Conservation (phyloP, 352 stramenopile genomes). For the Pythium biforme region DNA sequence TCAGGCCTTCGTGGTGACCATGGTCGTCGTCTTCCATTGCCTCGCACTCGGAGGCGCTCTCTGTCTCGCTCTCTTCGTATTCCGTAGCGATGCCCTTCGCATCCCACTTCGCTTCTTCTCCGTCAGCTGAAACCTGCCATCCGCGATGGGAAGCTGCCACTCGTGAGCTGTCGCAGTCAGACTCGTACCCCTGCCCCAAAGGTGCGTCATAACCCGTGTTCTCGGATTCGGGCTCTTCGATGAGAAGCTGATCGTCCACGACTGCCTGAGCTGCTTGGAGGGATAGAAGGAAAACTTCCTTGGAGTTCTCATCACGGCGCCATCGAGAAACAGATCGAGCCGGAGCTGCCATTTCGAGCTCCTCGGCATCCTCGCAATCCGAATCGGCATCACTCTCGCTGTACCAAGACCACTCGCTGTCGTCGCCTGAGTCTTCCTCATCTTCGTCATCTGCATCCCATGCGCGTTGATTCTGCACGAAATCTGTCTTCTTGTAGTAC, state of each 20-base stretch:
- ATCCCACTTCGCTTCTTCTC: slow-evolving; percentile 57
- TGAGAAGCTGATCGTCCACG: slow-evolving; percentile 47
- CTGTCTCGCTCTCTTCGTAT: slow-evolving; percentile 19
- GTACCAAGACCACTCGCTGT: slow-evolving; percentile 65
- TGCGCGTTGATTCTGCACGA: slow-evolving; percentile 54
- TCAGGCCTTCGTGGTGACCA: slow-evolving; percentile 25
- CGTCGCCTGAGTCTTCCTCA: slow-evolving; percentile 41
- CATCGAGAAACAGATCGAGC: slow-evolving; percentile 20
- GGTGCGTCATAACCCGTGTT: slow-evolving; percentile 37
- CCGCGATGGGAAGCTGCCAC: slow-evolving; percentile 29
- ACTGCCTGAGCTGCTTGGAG: slow-evolving; percentile 43
- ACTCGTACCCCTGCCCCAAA: slow-evolving; percentile 70
- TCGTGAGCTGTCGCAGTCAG: slow-evolving; percentile 55
- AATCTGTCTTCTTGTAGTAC: slow-evolving; percentile 55
- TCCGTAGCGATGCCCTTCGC: not conserved
- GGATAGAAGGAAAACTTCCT: slow-evolving; percentile 46
- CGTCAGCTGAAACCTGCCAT: slow-evolving; percentile 17
- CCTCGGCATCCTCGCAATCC: slow-evolving; percentile 29
- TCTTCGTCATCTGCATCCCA: slow-evolving; percentile 41
- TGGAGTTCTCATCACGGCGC: slow-evolving; percentile 5
- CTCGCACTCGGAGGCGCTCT: slow-evolving; percentile 37
- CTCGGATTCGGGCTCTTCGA: slow-evolving; percentile 31
- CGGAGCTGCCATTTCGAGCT: not conserved
- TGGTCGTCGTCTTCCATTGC: slow-evolving; percentile 11
- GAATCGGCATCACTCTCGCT: slow-evolving; percentile 58